These are phyloP conservation scores for Blepharisma stoltei DNA, from an alignment of 73 alveolate genomes.

Conservation along the genomic window DNA sequence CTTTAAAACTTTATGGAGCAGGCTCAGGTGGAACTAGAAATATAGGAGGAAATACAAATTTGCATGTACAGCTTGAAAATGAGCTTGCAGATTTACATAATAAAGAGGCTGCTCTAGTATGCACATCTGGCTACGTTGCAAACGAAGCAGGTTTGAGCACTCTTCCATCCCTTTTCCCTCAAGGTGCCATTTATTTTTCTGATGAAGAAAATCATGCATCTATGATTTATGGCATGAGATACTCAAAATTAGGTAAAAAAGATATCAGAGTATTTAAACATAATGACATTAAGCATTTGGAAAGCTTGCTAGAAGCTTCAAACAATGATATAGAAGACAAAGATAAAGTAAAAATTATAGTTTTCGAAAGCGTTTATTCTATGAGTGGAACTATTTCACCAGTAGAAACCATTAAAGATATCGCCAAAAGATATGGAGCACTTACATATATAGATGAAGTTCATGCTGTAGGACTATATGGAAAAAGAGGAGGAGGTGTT, in stretches of 20 bases:
- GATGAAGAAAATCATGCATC: conserved; percentile 80
- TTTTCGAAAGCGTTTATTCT: conserved; percentile 73
- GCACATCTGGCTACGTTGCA: conserved; percentile 70
- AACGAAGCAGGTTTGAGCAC: conserved; percentile 70
- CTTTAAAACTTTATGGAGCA: conserved; percentile 56
- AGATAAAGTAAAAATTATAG: conserved; percentile 56
- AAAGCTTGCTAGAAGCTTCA: conserved; percentile 41
- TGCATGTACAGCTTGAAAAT: conserved; percentile 60
- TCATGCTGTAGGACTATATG: conserved; percentile 86
- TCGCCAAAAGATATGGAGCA: conserved; percentile 72
- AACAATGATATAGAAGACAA: conserved; percentile 21
- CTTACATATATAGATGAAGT: conserved; percentile 75
- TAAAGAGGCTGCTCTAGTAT: conserved; percentile 60
- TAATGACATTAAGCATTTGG: conserved; percentile 68
- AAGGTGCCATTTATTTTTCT: conserved; percentile 57
- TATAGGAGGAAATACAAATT: conserved; percentile 73
- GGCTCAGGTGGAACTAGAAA: conserved; percentile 90
- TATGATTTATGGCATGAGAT: conserved; percentile 67
- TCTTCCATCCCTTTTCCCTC: conserved; percentile 52
- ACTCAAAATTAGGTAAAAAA: conserved; percentile 48
- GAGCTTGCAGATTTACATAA: conserved; percentile 67
- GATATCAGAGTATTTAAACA: conserved; percentile 62
- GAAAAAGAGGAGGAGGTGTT: conserved; percentile 75
- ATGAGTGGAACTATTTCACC: conserved; percentile 76
- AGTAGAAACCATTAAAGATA: conserved; percentile 45